phyloP scores from a whole-genome alignment of 805 yeast species.

The Spathaspora hagerdaliae region DNA sequence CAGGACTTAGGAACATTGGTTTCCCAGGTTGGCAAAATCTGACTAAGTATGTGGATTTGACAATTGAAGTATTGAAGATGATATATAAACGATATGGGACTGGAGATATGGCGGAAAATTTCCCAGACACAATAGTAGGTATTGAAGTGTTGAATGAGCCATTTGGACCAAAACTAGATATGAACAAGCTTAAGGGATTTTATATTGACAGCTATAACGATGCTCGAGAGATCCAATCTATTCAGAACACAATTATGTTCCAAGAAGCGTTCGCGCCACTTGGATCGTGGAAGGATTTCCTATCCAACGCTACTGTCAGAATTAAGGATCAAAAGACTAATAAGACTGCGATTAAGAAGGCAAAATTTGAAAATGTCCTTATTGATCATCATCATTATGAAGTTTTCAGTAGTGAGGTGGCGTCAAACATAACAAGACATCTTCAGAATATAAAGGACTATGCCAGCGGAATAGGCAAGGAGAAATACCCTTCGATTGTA shows the following conservation, averaged over 20 bases:
- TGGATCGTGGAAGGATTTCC: constrained; percentile 52
- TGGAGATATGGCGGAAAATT: constrained; percentile 14
- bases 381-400: constrained; percentile 41
- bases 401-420: constrained; percentile 26
- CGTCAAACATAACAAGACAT: constrained; percentile 27
- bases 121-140: constrained; percentile 32
- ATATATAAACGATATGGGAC: constrained; percentile 35
- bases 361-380: constrained; percentile 29
- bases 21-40: constrained; percentile 33
- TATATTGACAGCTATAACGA: constrained; percentile 28
- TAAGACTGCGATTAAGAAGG: constrained; percentile 9
- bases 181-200: constrained; percentile 20
- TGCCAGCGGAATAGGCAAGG: constrained; percentile 29
- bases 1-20: constrained; percentile 54
- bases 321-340: neutral
- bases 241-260: constrained; percentile 45
- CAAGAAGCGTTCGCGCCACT: constrained; percentile 63
- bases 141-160: constrained; percentile 42
- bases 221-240: constrained; percentile 24
- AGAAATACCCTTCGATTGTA: constrained; percentile 47
- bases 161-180: constrained; percentile 20
- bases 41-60: constrained; percentile 23
- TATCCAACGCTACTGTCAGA: constrained; percentile 15
- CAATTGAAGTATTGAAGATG: constrained; percentile 28
- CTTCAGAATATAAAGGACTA: constrained; percentile 26